These are phyloP conservation scores for Trifolium subterraneum DNA, from an alignment of 306 rosid genomes.

Conservation along the genomic window DNA sequence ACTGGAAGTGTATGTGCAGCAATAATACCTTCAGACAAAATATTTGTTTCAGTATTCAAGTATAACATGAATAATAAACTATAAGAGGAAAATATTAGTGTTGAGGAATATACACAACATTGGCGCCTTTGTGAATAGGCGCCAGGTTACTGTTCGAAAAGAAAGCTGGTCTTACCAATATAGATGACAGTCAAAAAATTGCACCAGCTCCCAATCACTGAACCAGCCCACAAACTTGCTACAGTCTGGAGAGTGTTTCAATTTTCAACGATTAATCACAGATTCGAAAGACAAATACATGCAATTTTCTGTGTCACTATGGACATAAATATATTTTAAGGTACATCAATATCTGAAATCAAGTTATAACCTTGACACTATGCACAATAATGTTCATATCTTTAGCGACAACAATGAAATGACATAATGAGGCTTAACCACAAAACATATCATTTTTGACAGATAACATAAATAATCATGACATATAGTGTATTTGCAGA, in stretches of 20 bases:
- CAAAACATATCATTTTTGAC: neutral
- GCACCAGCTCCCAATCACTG: constrained; percentile 90
- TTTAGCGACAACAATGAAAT: neutral
- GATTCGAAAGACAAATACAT: constrained; percentile 27
- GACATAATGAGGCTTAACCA: neutral
- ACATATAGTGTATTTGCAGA: neutral
- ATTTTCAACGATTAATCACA: constrained; percentile 36
- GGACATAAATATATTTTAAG: constrained; percentile 21
- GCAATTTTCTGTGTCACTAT: constrained; percentile 7
- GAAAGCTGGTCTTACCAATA: constrained; percentile 58
- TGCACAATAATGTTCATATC: constrained; percentile 8
- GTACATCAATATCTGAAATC: constrained; percentile 24
- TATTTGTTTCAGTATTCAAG: constrained; percentile 24
- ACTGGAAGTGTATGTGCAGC: constrained; percentile 90
- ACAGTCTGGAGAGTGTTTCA: constrained; percentile 54
- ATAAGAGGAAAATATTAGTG: neutral
- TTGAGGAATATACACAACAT: constrained; percentile 2
- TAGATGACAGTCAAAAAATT: constrained; percentile 78
- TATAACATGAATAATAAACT: constrained; percentile 31
- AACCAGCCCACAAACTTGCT: constrained; percentile 72
- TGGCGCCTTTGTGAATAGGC: neutral
- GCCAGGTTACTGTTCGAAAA: neutral
- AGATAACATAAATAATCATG: neutral
- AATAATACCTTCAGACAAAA: constrained; percentile 62
- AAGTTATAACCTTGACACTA: constrained; percentile 11